These are phyloP conservation scores for Buddleja alternifolia DNA, from an alignment of 257 asterid species.

Conservation along the genomic window DNA sequence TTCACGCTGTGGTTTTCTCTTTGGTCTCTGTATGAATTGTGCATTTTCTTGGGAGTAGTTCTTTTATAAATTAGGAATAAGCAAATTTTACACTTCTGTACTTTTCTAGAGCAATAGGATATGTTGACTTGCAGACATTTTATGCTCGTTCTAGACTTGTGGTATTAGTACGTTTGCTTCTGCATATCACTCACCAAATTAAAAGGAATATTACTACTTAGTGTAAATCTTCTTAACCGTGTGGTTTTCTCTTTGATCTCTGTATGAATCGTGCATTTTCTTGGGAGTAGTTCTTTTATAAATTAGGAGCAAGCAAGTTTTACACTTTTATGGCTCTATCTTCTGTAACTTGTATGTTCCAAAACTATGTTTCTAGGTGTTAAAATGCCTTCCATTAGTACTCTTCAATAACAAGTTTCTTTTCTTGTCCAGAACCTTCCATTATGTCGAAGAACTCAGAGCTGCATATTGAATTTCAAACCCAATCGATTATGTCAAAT, in stretches of 20 bases:
- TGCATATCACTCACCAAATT: not conserved
- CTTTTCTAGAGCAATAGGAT: not conserved
- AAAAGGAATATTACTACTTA: not conserved
- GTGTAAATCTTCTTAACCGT: not conserved
- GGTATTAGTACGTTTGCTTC: not conserved
- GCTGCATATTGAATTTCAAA: conserved; percentile 41
- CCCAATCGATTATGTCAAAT: conserved; percentile 35
- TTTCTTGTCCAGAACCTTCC: conserved; percentile 46
- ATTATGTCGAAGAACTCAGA: conserved; percentile 33
- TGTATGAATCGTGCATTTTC: not conserved
- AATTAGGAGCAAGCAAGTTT: not conserved
- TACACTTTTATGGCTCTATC: not conserved
- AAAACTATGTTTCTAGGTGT: not conserved
- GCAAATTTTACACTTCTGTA: not conserved
- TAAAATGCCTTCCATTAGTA: not conserved
- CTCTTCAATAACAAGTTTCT: conserved; percentile 3
- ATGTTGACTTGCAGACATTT: not conserved
- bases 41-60: not conserved
- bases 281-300: not conserved
- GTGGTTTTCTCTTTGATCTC: not conserved
- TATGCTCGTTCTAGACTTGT: not conserved
- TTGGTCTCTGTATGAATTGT: not conserved
- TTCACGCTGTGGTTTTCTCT: not conserved
- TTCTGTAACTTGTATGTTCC: not conserved
- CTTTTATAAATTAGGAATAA: not conserved